A percentile compares a stretch with the other conserved stretches of the same genome.
phyloP scores from a whole-genome alignment of 2,329 filamentous ascomycete species.

The Cercospora sp. region DNA sequence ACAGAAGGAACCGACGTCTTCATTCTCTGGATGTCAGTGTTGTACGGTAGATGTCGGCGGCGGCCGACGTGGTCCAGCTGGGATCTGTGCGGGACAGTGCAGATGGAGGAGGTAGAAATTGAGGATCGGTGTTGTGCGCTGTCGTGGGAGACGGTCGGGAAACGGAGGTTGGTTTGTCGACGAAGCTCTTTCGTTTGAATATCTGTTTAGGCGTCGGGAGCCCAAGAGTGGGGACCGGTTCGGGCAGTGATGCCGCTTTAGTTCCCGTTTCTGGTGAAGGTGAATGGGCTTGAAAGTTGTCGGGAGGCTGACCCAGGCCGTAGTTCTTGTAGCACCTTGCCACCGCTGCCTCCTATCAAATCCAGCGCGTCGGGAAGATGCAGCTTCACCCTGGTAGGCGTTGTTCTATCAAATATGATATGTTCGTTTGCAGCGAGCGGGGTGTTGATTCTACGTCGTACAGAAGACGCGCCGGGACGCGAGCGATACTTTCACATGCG shows the following conservation, averaged over 20 bases:
- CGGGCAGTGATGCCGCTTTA: background rate
- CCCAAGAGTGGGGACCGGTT: background rate
- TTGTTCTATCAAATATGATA: background rate
- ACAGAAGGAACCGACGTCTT: conserved; percentile 2
- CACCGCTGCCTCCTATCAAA: background rate
- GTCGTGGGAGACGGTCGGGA: background rate
- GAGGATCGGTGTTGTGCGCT: background rate
- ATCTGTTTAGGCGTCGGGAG: background rate
- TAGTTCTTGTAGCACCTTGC: background rate
- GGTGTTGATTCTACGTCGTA: background rate
- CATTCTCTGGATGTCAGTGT: conserved; percentile 2
- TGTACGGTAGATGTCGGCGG: background rate
- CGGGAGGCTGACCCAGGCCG: background rate
- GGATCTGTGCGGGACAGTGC: background rate
- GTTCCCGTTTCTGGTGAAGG: background rate
- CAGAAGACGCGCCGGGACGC: conserved; percentile 4
- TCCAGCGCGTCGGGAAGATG: background rate
- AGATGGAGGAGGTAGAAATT: background rate
- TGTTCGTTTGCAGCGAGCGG: background rate
- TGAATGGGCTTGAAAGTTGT: background rate
- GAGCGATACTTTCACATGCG: conserved; percentile 7
- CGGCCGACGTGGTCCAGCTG: background rate
- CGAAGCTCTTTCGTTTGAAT: background rate
- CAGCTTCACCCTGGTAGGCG: background rate
- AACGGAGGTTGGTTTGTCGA: background rate